phyloP scores from a whole-genome alignment of 2,329 filamentous ascomycete genomes.

The Teratosphaeria pseudoeucalypti region DNA sequence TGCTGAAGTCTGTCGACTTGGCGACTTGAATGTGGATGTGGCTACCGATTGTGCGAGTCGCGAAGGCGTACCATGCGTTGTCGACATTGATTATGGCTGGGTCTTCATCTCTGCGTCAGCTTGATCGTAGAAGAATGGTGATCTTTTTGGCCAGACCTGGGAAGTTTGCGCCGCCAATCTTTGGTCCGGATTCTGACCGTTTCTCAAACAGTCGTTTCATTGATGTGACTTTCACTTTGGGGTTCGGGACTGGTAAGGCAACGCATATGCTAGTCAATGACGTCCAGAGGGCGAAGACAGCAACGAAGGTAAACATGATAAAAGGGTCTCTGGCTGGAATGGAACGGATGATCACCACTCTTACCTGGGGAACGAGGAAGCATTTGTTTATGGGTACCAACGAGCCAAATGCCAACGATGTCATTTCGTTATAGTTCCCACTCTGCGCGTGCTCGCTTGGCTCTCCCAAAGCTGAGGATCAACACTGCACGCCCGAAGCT shows the following conservation, averaged over 20 bases:
- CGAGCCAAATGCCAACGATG: neutral
- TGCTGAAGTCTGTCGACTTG: constrained; percentile 36
- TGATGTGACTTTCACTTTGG: neutral
- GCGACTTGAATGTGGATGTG: constrained; percentile 45
- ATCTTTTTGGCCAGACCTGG: constrained; percentile 23
- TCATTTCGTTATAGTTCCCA: neutral
- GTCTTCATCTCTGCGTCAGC: constrained; percentile 24
- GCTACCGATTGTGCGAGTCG: constrained; percentile 32
- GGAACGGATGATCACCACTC: neutral
- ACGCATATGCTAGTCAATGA: neutral
- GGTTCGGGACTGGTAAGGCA: constrained; percentile 1
- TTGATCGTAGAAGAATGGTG: neutral
- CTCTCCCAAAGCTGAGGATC: neutral
- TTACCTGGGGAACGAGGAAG: neutral
- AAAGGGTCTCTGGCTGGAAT: neutral
- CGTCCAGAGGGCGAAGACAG: constrained; percentile 1
- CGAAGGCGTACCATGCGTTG: constrained; percentile 49
- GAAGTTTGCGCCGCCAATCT: constrained; percentile 35
- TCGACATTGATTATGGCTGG: constrained; percentile 42
- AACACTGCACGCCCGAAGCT: neutral
- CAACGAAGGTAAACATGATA: neutral
- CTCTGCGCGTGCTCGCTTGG: neutral
- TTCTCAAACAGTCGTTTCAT: neutral
- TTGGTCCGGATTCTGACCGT: constrained; percentile 13
- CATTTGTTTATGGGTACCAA: neutral